Percentiles rank a stretch among this genome's conserved stretches.
Evolutionary conservation across 495 filamentous ascomycete genomes (phyloP).

Genomic region (Penicillium pancosmium): DNA sequence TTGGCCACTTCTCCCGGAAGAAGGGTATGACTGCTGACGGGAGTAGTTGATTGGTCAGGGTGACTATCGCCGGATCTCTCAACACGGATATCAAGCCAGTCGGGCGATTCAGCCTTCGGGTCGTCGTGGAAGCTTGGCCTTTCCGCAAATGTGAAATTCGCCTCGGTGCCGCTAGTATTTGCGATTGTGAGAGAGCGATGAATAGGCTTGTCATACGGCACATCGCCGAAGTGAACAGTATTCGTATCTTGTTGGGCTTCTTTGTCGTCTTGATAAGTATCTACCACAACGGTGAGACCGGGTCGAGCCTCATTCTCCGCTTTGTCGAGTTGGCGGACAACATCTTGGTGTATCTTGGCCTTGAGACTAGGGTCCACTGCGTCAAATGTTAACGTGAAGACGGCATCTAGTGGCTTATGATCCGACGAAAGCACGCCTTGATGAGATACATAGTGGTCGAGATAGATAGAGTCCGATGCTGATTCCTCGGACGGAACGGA

Average conservation of each 20-base stretch:
- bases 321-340: conserved; percentile 84
- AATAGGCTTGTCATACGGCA: conserved; percentile 67
- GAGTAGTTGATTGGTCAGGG: conserved; percentile 34
- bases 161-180: conserved; percentile 81
- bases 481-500: conserved; percentile 21
- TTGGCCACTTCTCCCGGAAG: conserved; percentile 81
- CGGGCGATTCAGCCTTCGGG: conserved; percentile 42
- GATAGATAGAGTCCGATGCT: conserved; percentile 53
- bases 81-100: conserved; percentile 72
- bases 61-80: conserved; percentile 44
- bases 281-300: conserved; percentile 79
- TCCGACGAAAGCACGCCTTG: conserved; percentile 90
- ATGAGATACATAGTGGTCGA: conserved; percentile 83
- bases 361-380: conserved; percentile 82
- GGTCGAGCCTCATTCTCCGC: conserved; percentile 92
- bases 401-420: conserved; percentile 85
- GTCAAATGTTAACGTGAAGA: conserved; percentile 81
- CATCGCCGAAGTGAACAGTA: conserved; percentile 74
- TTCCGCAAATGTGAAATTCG: conserved; percentile 75
- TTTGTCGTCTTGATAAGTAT: conserved; percentile 49
- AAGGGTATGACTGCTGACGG: conserved; percentile 57
- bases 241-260: conserved; percentile 46
- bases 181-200: conserved; percentile 75
- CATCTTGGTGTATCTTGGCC: conserved; percentile 79
- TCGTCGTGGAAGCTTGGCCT: conserved; percentile 56